Base-by-base conservation (phyloP, 257 asterid species). In the Fraxinus anomala region DNA sequence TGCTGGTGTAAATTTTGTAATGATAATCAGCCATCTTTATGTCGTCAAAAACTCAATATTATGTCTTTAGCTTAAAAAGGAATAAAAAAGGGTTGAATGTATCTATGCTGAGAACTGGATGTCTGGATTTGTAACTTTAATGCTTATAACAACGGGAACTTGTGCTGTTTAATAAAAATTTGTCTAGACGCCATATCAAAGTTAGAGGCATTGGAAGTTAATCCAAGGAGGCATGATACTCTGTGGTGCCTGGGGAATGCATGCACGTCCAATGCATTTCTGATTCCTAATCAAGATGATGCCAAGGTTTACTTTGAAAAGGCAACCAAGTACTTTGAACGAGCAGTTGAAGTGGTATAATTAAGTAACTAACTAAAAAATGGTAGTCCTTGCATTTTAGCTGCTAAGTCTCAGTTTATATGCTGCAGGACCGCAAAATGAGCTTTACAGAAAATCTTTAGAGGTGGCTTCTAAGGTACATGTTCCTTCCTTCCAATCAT, bases 171-270 rank as follows among this genome's bases (percentile, higher is more conserved):
- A 9, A 39, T 39, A 1, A 39, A 39, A 39, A 8, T 8, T 79
- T 36, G 70, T 79, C 78, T 68, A 94, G 97, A 92, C 73, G 93
- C 94, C 42, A 89, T 92, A 67, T 91, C 91, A 12, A 91, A 91
- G 84, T 87, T 94, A 81, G 95, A 94, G 89, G 97, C 97, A 47
- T 79, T 94, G 83, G 85, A 44, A 44, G 75, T 95, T 74, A 84
- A 93, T 77, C 94, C 99, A 0, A 80, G 73, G 66, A 91, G 89
- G 87, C 92, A 88, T 33, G 97, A 94, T 39, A 86, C 97, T 0
- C 85, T 92, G 59, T 94, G 99, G 99, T 88, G 93, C 84, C 89
- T 91, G 63, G 99, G 99, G 17, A 94, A 94, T 84, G 99, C 98
- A 56, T 83, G 91, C 70, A 92, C 97, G 39, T 84, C 99, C 37